Evolutionary conservation across 495 filamentous ascomycete species (phyloP), one percentile per base, ranked within the genome.

Genomic region (Aspergillus asperescens): DNA sequence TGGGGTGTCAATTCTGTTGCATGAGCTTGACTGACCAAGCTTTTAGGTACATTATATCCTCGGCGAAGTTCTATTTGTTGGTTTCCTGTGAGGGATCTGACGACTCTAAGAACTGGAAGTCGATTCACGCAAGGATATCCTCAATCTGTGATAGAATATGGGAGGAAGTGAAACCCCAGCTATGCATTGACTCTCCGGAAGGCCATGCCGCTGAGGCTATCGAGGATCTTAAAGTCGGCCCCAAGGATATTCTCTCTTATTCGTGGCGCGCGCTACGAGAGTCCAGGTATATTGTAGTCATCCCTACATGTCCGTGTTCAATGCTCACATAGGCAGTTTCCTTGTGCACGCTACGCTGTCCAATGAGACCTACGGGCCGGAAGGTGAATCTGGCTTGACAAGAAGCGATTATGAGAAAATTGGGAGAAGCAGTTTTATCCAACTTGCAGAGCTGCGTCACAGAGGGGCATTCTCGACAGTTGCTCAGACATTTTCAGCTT

Each of bases 401-500:
- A 57, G 58, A 16, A 53, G 60, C n/a, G 70, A 79, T 47, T 76
- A 71, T 51, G 64, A 71, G 24, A 64, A 66, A 0, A 81, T 90
- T 15, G 90, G 90, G 16, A 68, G 77, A 16, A 67, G 90, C 0
- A 82, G 85, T 37, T 93, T 96, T 59, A 79, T 77, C 19, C 89
- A 97, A 64, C 74, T 98, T 2, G 81, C 88, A 0, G 84, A 82
- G 35, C 77, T 97, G 41, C 81, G 93, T 10, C 93, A 98, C 64
- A 78, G 93, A 52, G 93, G 93, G 44, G 93, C 93, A 15, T 97
- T 97, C 62, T 91, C 90, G 0, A 90, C 90, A 5, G 92, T 96
- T 3, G 86, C 93, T 5, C 84, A 87, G 47, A 94, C 90, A 0
- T 97, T 96, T 60, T 76, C 84, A 1, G 77, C 76, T 15, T 92